Percentiles rank a stretch among this genome's conserved stretches.
phyloP scores from a whole-genome alignment of 1,284 basidiomycete species.

The Pyrrhoderma noxium region DNA sequence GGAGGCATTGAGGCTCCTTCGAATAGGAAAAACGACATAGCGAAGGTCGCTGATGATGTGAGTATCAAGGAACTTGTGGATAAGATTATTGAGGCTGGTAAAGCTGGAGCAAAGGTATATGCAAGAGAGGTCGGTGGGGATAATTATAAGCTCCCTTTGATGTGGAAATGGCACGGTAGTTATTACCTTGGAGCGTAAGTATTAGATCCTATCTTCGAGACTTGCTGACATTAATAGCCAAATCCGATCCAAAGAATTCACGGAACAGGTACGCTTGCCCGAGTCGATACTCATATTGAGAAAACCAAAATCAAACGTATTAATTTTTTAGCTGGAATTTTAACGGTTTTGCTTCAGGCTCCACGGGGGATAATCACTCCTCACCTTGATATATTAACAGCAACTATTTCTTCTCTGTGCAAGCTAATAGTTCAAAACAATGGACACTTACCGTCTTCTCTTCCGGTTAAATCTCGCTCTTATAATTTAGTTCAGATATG shows the following conservation, averaged over 20 bases:
- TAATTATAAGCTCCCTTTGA: slow-evolving; percentile 2
- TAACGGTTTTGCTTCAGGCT: slow-evolving; percentile 15
- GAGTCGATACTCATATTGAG: too few relatives aligned
- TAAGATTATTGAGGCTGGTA: slow-evolving; percentile 6
- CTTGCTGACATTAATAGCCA: not conserved
- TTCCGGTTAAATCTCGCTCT: slow-evolving; percentile 3
- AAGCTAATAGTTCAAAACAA: slow-evolving; percentile 1
- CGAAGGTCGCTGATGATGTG: not conserved
- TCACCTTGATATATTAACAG: slow-evolving; percentile 1
- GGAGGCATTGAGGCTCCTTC: not conserved
- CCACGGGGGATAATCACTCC: slow-evolving; percentile 9
- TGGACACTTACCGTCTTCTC: slow-evolving; percentile 16
- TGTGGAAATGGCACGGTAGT: slow-evolving; percentile 16
- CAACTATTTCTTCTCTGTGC: slow-evolving; percentile 8
- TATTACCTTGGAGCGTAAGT: slow-evolving; percentile 18
- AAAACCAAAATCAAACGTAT: not conserved
- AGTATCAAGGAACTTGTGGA: slow-evolving; percentile 7
- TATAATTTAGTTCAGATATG: slow-evolving; percentile 11
- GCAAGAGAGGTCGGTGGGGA: not conserved
- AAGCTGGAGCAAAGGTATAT: slow-evolving; percentile 2
- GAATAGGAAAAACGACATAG: not conserved
- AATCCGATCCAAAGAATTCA: not conserved
- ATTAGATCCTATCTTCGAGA: not conserved
- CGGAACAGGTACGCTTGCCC: slow-evolving; percentile 7
- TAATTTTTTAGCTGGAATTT: slow-evolving; percentile 10